phyloP scores from a whole-genome alignment of 2,329 filamentous ascomycete species.

The Cercospora citrullina region DNA sequence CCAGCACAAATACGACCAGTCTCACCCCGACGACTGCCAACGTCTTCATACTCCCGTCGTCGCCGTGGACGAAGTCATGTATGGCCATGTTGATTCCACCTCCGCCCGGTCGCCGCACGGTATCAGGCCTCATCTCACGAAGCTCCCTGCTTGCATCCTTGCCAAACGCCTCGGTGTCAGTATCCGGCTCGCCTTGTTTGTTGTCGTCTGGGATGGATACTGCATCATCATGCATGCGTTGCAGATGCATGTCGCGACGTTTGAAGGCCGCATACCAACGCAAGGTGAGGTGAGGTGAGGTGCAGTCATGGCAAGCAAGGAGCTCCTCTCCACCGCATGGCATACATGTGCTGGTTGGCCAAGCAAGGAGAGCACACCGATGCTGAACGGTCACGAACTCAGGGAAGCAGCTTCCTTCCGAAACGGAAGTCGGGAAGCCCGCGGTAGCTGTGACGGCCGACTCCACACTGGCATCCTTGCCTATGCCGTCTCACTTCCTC shows the following conservation, averaged over 20 bases:
- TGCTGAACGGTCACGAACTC: neutral
- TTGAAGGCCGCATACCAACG: neutral
- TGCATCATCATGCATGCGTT: neutral
- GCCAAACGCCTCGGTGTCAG: constrained; percentile 8
- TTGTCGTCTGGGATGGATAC: neutral
- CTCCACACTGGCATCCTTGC: neutral
- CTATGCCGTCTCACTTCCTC: neutral
- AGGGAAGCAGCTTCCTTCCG: neutral
- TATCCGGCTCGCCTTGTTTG: constrained; percentile 1
- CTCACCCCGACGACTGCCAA: neutral
- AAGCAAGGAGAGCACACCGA: constrained; percentile 15
- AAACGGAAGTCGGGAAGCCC: neutral
- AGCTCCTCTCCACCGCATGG: neutral
- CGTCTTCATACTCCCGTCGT: neutral
- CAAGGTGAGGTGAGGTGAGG: constrained; percentile 5
- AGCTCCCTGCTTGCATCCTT: neutral
- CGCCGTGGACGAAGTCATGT: neutral
- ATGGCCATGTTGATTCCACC: neutral
- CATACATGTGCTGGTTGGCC: neutral
- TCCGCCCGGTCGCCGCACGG: neutral
- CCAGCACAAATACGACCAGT: neutral
- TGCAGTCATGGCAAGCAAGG: constrained; percentile 6
- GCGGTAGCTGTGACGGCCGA: neutral
- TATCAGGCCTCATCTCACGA: neutral
- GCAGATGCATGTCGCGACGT: neutral